Percentiles rank a stretch among this genome's conserved stretches.
Conservation (phyloP, 352 stramenopile genomes). For the Globisporangium radiosum region DNA sequence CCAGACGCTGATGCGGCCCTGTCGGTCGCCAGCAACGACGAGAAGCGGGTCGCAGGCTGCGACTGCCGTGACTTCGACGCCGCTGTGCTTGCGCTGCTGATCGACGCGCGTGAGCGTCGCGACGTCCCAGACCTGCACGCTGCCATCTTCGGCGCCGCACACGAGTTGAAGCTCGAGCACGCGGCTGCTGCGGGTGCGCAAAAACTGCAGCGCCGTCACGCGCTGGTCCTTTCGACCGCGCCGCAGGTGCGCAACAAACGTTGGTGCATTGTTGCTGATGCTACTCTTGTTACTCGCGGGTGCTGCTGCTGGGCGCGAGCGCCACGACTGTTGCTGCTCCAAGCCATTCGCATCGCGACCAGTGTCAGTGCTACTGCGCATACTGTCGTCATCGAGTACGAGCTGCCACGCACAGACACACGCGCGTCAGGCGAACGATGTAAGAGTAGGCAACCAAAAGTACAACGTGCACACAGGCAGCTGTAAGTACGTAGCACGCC, state of each 20-base stretch:
- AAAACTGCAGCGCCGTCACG: constrained; percentile 49
- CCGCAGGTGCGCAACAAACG: constrained; percentile 43
- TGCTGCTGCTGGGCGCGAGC: neutral
- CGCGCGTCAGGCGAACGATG: neutral
- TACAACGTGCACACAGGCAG: no score
- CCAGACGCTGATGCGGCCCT: constrained; percentile 54
- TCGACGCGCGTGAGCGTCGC: constrained; percentile 34
- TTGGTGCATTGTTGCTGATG: neutral
- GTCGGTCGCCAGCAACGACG: constrained; percentile 54
- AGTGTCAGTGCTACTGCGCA: neutral
- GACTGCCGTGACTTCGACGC: constrained; percentile 44
- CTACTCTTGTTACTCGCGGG: neutral
- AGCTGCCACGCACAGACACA: neutral
- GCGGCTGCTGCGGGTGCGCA: constrained; percentile 19
- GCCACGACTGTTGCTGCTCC: neutral
- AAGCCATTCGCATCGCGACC: neutral
- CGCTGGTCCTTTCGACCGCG: constrained; percentile 53
- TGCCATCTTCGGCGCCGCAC: constrained; percentile 59
- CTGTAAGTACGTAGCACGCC: neutral
- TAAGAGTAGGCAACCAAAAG: neutral
- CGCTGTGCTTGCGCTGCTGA: constrained; percentile 63
- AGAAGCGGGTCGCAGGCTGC: constrained; percentile 29
- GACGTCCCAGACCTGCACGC: constrained; percentile 73
- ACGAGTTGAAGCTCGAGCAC: constrained; percentile 38
- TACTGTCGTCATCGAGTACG: constrained; percentile 3